Percentiles rank a stretch among this genome's conserved stretches.
phyloP scores from a whole-genome alignment of 495 filamentous ascomycete species.

The Corynascus novoguineensis region DNA sequence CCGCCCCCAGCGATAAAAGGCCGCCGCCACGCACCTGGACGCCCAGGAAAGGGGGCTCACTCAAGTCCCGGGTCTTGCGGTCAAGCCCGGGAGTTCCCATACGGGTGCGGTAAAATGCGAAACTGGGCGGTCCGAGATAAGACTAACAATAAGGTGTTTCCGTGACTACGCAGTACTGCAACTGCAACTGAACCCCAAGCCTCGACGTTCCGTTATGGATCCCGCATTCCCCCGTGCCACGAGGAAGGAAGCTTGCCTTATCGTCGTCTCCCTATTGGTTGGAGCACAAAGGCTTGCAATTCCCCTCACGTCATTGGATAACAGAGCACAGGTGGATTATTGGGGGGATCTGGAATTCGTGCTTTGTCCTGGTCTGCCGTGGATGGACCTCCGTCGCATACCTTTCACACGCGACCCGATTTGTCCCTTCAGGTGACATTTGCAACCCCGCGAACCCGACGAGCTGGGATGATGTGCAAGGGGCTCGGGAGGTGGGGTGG shows the following conservation, averaged over 20 bases:
- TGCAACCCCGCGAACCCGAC: not conserved
- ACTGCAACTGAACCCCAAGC: too few relatives aligned
- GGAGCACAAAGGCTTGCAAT: not conserved
- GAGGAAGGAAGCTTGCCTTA: constrained; percentile 3
- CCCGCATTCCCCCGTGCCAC: not conserved
- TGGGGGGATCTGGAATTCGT: not conserved
- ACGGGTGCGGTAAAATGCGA: not conserved
- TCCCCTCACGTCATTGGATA: not conserved
- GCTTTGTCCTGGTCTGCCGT: too few relatives aligned
- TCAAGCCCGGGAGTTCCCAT: too few relatives aligned
- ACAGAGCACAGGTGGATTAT: too few relatives aligned
- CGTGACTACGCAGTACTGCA: too few relatives aligned
- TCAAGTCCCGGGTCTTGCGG: too few relatives aligned
- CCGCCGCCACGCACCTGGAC: constrained; percentile 1
- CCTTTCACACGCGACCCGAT: too few relatives aligned
- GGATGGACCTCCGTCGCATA: too few relatives aligned
- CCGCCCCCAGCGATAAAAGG: not conserved
- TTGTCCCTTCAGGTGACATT: too few relatives aligned
- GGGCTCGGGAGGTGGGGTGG: not conserved
- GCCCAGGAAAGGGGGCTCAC: too few relatives aligned
- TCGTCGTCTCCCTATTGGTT: constrained; percentile 3
- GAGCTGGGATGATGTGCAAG: not conserved
- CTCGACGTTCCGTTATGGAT: not conserved
- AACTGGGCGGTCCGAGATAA: constrained; percentile 3
- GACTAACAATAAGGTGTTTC: too few relatives aligned